Evolutionary conservation across 805 yeast species (phyloP).

Genomic region (Saccharomyces eubayanus): DNA sequence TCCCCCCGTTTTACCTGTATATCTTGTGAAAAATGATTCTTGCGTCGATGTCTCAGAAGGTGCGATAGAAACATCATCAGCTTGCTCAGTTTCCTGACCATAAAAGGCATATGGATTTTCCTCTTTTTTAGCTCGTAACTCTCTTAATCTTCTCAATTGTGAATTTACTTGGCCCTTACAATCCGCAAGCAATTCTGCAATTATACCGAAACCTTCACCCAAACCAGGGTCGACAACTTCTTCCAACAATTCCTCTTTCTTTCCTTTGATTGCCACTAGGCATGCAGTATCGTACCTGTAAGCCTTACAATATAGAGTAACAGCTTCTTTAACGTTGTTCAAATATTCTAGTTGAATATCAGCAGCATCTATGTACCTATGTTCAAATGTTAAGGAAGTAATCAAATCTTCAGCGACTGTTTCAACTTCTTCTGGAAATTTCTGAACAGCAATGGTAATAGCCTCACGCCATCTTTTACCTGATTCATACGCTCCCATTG

Average conservation of each 20-base stretch:
- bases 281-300: conserved; percentile 71
- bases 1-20: conserved; percentile 92
- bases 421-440: conserved; percentile 33
- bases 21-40: conserved; percentile 88
- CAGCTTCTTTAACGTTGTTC: conserved; percentile 51
- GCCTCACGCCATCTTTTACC: conserved; percentile 87
- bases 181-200: conserved; percentile 89
- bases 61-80: conserved; percentile 91
- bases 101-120: conserved; percentile 82
- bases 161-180: conserved; percentile 79
- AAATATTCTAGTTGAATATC: conserved; percentile 58
- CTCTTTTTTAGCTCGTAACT: conserved; percentile 71
- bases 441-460: conserved; percentile 44
- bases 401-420: conserved; percentile 56
- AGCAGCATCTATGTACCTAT: conserved; percentile 74
- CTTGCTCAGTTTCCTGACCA: conserved; percentile 65
- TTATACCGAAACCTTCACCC: conserved; percentile 78
- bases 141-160: conserved; percentile 76
- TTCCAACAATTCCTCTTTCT: conserved; percentile 40
- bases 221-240: conserved; percentile 61
- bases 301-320: conserved; percentile 63
- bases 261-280: conserved; percentile 45
- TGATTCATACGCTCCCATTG: conserved; percentile 58
- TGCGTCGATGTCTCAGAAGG: conserved; percentile 89
- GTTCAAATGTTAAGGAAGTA: conserved; percentile 52